Evolutionary conservation across 306 rosid genomes (phyloP).

Genomic region (Pachyrhizus erosus): DNA sequence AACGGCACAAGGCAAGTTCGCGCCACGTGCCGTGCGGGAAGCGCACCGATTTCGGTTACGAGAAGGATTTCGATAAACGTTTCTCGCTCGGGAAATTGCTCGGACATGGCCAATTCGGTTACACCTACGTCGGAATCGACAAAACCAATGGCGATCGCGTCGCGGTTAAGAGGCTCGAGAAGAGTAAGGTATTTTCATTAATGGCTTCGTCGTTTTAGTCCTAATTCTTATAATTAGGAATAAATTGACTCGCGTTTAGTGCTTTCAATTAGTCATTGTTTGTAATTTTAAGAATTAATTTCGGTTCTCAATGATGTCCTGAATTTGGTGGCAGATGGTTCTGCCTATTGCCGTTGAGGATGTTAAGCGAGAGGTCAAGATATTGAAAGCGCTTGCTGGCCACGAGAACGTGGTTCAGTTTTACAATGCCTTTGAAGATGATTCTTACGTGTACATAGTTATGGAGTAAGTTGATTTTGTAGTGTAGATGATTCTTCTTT

Average conservation of each 20-base stretch:
- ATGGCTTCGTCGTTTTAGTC: not conserved
- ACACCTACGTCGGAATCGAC: constrained; percentile 75
- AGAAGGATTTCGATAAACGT: constrained; percentile 60
- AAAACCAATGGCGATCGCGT: constrained; percentile 76
- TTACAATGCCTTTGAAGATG: constrained; percentile 77
- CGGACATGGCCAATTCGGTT: constrained; percentile 89
- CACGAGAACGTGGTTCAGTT: constrained; percentile 87
- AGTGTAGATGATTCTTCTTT: not conserved
- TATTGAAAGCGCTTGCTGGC: constrained; percentile 72
- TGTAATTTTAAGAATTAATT: not conserved
- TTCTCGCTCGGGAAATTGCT: constrained; percentile 77
- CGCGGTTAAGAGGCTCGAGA: constrained; percentile 82
- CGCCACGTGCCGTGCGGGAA: constrained; percentile 64
- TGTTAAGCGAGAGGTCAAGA: constrained; percentile 80
- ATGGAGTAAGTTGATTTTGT: constrained; percentile 78
- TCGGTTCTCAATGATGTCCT: not conserved
- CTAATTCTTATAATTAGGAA: not conserved
- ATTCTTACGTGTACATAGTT: constrained; percentile 76
- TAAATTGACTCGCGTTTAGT: not conserved
- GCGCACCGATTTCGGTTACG: constrained; percentile 81
- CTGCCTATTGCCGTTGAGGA: constrained; percentile 87
- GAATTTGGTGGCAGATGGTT: constrained; percentile 72
- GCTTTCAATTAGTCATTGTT: not conserved
- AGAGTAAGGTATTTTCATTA: constrained; percentile 61
- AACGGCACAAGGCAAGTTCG: constrained; percentile 23